Evolutionary conservation across 2,329 filamentous ascomycete species (phyloP).

Genomic region (Fusarium scirpi): DNA sequence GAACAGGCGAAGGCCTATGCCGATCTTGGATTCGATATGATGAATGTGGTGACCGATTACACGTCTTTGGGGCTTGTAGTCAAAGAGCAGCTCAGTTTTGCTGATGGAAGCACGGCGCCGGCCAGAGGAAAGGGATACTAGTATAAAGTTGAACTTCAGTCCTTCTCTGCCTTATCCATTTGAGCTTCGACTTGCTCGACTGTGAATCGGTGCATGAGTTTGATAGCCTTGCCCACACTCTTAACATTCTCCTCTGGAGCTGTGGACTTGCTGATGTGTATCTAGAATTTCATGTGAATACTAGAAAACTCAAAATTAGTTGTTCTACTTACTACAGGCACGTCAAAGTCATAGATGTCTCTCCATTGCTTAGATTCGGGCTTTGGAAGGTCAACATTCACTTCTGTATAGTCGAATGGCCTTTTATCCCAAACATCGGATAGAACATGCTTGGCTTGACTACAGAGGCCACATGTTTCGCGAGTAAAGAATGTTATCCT

Average conservation of each 20-base stretch:
- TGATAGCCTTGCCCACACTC: constrained; percentile 68
- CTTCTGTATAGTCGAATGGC: constrained; percentile 76
- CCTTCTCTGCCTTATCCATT: constrained; percentile 71
- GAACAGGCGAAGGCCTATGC: constrained; percentile 67
- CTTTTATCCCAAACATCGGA: constrained; percentile 74
- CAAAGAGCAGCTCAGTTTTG: constrained; percentile 60
- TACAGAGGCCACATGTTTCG: constrained; percentile 77
- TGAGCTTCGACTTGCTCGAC: constrained; percentile 72
- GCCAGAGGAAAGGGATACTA: constrained; percentile 58
- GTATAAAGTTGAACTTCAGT: constrained; percentile 8
- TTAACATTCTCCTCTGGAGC: constrained; percentile 64
- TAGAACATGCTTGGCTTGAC: constrained; percentile 74
- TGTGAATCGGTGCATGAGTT: constrained; percentile 83
- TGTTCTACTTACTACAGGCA: constrained; percentile 74
- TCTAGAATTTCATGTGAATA: constrained; percentile 54
- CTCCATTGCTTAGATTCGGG: constrained; percentile 74
- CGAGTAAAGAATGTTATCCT: constrained; percentile 82
- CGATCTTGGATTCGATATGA: constrained; percentile 71
- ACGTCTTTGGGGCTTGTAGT: constrained; percentile 61
- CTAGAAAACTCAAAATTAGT: too few relatives aligned
- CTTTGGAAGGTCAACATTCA: constrained; percentile 79
- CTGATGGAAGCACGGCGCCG: constrained; percentile 56
- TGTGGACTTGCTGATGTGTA: constrained; percentile 71
- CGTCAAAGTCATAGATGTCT: constrained; percentile 82
- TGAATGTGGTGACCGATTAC: constrained; percentile 68